Evolutionary conservation across 345 rosid species (phyloP).

Genomic region (Syzygium jambos): DNA sequence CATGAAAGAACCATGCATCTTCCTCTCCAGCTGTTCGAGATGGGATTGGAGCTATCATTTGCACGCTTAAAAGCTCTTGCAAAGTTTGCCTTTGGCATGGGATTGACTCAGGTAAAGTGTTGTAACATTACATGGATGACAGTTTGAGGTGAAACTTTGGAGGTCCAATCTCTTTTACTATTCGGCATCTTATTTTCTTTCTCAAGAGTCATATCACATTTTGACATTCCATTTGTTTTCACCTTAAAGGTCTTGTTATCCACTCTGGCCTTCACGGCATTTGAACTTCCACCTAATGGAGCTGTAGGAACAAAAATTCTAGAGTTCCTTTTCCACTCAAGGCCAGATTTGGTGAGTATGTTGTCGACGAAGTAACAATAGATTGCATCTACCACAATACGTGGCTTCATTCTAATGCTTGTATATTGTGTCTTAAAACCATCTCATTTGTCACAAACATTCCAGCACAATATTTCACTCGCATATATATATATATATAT

Average conservation of each 20-base stretch:
- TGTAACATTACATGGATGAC: background rate
- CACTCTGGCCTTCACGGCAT: slow-evolving; percentile 92
- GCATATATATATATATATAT: background rate
- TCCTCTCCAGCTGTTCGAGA: slow-evolving; percentile 83
- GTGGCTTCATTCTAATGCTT: background rate
- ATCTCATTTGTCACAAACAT: background rate
- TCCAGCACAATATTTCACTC: background rate
- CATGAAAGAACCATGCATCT: slow-evolving; percentile 4
- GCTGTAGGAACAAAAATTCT: slow-evolving; percentile 87
- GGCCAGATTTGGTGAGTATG: slow-evolving; percentile 72
- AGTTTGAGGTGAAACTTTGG: background rate
- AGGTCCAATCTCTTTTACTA: background rate
- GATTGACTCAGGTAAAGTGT: slow-evolving; percentile 77
- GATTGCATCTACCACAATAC: background rate
- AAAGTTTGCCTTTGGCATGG: slow-evolving; percentile 95
- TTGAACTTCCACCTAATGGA: slow-evolving; percentile 97
- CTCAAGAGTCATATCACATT: background rate
- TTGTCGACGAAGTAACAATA: background rate
- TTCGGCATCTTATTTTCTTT: background rate
- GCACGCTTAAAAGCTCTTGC: slow-evolving; percentile 96
- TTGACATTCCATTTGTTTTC: slow-evolving; percentile 1
- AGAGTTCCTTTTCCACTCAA: slow-evolving; percentile 86
- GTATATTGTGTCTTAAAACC: background rate
- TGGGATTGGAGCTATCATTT: slow-evolving; percentile 98
- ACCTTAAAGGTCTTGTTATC: slow-evolving; percentile 72